Evolutionary conservation across 192 early-diverging fungal genomes (phyloP).

Genomic region (Diversispora epigaea): DNA sequence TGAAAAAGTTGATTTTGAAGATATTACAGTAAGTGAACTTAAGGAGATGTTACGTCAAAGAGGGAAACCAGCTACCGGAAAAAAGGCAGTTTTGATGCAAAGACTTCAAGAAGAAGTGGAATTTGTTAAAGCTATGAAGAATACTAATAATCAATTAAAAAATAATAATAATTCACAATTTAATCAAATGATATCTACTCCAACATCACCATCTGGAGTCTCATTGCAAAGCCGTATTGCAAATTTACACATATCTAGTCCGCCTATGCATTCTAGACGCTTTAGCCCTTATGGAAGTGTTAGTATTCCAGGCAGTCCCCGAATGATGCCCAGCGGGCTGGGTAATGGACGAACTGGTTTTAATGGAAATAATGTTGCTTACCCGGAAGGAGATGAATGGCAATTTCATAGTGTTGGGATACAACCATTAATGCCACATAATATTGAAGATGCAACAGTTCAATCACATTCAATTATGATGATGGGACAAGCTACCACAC

Average conservation of each 20-base stretch:
- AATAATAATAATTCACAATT: slow-evolving; percentile 21
- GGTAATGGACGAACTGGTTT: slow-evolving; percentile 30
- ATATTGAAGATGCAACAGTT: neutral
- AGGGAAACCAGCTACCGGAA: slow-evolving; percentile 66
- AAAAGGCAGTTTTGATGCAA: slow-evolving; percentile 70
- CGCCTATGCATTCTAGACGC: slow-evolving; percentile 35
- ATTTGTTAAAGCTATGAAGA: slow-evolving; percentile 45
- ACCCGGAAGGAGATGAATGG: slow-evolving; percentile 9
- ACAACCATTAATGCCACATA: neutral
- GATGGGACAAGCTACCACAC: neutral
- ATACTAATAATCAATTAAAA: slow-evolving; percentile 25
- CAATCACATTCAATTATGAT: slow-evolving; percentile 7
- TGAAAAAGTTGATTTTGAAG: slow-evolving; percentile 65
- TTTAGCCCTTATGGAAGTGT: slow-evolving; percentile 33
- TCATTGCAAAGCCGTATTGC: slow-evolving; percentile 42
- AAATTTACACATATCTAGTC: slow-evolving; percentile 44
- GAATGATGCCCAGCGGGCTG: slow-evolving; percentile 30
- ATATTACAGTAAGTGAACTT: slow-evolving; percentile 71
- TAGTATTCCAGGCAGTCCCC: slow-evolving; percentile 36
- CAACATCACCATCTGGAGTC: slow-evolving; percentile 28
- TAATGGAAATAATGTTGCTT: slow-evolving; percentile 16
- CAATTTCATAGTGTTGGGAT: slow-evolving; percentile 21
- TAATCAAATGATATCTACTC: slow-evolving; percentile 29
- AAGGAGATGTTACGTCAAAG: slow-evolving; percentile 72
- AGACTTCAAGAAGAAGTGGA: slow-evolving; percentile 62